Percentiles rank a stretch among this genome's conserved stretches.
Evolutionary conservation across 2,329 filamentous ascomycete genomes (phyloP).

Genomic region (Penicillium brevicompactum): DNA sequence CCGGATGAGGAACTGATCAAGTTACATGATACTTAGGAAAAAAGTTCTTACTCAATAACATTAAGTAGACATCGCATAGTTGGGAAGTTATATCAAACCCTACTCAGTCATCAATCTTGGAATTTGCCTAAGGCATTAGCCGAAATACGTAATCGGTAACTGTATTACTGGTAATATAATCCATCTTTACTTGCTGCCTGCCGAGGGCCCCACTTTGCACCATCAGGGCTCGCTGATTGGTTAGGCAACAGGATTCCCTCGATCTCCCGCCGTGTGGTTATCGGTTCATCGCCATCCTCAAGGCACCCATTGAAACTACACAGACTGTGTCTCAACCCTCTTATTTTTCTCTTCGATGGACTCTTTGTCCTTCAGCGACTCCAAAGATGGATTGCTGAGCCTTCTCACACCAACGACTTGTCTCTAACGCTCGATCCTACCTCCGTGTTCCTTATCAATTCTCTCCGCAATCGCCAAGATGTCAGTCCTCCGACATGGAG

Average conservation of each 20-base stretch:
- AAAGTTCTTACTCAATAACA: neutral
- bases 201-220: constrained; percentile 23
- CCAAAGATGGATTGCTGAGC: constrained; percentile 18
- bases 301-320: constrained; percentile 21
- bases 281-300: constrained; percentile 22
- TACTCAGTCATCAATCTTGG: no score
- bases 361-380: constrained; percentile 9
- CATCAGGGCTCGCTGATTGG: constrained; percentile 33
- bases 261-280: constrained; percentile 31
- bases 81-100: no score
- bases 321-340: neutral
- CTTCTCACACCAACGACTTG: constrained; percentile 1
- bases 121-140: neutral
- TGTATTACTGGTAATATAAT: neutral
- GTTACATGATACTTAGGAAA: neutral
- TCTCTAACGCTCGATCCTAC: constrained; percentile 20
- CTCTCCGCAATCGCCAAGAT: constrained; percentile 36
- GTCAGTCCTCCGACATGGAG: constrained; percentile 50
- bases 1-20: constrained; percentile 24
- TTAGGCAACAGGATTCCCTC: constrained; percentile 47
- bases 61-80: neutral
- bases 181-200: constrained; percentile 32
- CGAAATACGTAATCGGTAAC: neutral
- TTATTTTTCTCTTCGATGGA: constrained; percentile 11
- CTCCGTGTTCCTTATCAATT: constrained; percentile 15